phyloP scores from a whole-genome alignment of 2,329 filamentous ascomycete genomes.

The Pyricularia grisea region DNA sequence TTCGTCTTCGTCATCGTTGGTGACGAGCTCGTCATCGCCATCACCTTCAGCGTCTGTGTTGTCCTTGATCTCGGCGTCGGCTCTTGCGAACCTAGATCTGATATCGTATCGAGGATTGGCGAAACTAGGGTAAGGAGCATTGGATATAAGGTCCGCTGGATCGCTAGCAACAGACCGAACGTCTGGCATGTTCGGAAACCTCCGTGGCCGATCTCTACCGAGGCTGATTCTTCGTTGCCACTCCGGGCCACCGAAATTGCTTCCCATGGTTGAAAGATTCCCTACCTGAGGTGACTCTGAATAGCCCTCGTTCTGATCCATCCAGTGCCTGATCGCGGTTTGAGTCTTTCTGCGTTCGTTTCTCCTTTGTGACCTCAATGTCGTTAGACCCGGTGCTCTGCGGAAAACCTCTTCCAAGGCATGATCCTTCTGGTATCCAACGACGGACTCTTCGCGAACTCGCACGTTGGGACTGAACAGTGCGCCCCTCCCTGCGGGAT shows the following conservation, averaged over 20 bases:
- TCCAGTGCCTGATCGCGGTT: conserved; percentile 82
- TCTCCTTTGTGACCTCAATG: conserved; percentile 48
- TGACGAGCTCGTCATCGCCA: conserved; percentile 82
- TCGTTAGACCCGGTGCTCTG: conserved; percentile 54
- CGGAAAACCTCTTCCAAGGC: conserved; percentile 89
- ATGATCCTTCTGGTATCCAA: conserved; percentile 81
- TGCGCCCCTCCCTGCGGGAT: conserved; percentile 44
- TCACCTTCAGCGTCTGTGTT: conserved; percentile 82
- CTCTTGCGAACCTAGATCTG: conserved; percentile 3
- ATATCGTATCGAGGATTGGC: conserved; percentile 10
- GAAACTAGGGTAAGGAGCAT: conserved; percentile 19
- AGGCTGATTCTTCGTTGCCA: conserved; percentile 46
- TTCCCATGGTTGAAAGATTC: conserved; percentile 41
- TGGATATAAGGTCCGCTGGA: conserved; percentile 51
- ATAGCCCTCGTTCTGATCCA: conserved; percentile 59
- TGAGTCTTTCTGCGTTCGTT: conserved; percentile 64
- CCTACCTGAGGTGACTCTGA: conserved; percentile 27
- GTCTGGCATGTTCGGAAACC: conserved; percentile 43
- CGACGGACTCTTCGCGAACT: conserved; percentile 75
- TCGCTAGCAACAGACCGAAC: conserved; percentile 53
- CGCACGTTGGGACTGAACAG: conserved; percentile 66
- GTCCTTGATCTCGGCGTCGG: conserved; percentile 38
- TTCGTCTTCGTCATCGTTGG: conserved; percentile 61
- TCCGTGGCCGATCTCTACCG: conserved; percentile 34
- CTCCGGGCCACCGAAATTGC: conserved; percentile 21